Percentiles rank a stretch among this genome's conserved stretches.
These are phyloP conservation scores for Zychaea mexicana DNA, from an alignment of 371 early-diverging fungal genomes.

Conservation along the genomic window DNA sequence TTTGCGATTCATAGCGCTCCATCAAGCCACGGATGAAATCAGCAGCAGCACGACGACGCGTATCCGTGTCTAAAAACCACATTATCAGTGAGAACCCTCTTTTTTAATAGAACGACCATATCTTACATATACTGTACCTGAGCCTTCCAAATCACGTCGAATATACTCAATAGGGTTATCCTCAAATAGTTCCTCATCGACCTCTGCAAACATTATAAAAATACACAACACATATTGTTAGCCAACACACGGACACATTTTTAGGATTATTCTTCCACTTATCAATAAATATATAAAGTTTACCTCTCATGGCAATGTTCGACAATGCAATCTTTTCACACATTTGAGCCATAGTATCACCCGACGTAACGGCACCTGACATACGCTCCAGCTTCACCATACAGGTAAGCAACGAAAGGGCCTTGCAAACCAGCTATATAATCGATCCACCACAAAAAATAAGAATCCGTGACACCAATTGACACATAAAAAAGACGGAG, in stretches of 20 bases:
- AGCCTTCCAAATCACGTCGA: conserved; percentile 92
- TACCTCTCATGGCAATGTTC: conserved; percentile 85
- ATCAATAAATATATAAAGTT: too few species aligned
- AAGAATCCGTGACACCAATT: too few species aligned
- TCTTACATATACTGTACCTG: conserved; percentile 60
- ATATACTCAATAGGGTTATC: conserved; percentile 96
- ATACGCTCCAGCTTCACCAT: conserved; percentile 82
- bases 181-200: conserved; percentile 94
- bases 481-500: too few species aligned
- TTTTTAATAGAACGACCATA: too few species aligned
- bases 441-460: too few species aligned
- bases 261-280: too few species aligned
- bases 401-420: conserved; percentile 86
- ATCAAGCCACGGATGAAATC: conserved; percentile 92
- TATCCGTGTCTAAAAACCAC: conserved; percentile 80
- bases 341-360: conserved; percentile 72
- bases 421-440: conserved; percentile 80
- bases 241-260: neutral
- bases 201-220: conserved; percentile 40
- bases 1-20: conserved; percentile 82
- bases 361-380: conserved; percentile 66
- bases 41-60: conserved; percentile 90
- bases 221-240: neutral
- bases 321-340: conserved; percentile 93
- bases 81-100: neutral